Conservation (phyloP, 225 moss, liverwort and hornwort species). For the Polytrichum commune region DNA sequence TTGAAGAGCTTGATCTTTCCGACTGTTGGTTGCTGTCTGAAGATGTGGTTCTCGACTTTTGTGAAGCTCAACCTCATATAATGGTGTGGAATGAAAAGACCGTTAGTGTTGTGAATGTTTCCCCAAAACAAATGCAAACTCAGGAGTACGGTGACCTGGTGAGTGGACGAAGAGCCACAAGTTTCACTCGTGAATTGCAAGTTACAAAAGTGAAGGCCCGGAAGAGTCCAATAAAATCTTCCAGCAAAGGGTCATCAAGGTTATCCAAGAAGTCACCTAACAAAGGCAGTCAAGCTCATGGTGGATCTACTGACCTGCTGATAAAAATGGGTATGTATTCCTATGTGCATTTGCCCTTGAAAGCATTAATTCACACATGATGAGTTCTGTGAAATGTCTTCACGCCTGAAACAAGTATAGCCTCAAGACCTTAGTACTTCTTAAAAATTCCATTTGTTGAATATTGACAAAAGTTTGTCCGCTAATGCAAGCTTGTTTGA, state of each 20-base stretch:
- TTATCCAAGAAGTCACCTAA: slow-evolving; percentile 15
- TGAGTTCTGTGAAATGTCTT: too few relatives aligned
- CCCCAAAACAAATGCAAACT: slow-evolving; percentile 9
- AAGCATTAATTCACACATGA: background rate
- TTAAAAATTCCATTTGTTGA: too few relatives aligned
- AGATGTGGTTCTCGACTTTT: slow-evolving; percentile 34
- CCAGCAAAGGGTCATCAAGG: slow-evolving; percentile 18
- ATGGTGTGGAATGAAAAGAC: slow-evolving; percentile 47
- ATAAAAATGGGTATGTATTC: slow-evolving; percentile 28
- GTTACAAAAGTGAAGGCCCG: slow-evolving; percentile 25
- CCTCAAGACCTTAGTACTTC: too few relatives aligned
- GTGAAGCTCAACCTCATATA: slow-evolving; percentile 35
- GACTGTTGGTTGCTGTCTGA: slow-evolving; percentile 51
- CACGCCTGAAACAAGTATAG: too few relatives aligned
- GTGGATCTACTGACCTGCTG: background rate
- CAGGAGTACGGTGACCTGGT: slow-evolving; percentile 37
- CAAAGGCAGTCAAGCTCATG: slow-evolving; percentile 6
- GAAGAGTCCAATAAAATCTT: slow-evolving; percentile 16
- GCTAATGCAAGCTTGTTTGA: too few relatives aligned
- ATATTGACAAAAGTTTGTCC: too few relatives aligned
- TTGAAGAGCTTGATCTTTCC: slow-evolving; percentile 50
- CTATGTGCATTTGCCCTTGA: background rate
- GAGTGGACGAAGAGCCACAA: slow-evolving; percentile 19
- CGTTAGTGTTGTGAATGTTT: slow-evolving; percentile 17
- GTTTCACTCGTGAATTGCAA: slow-evolving; percentile 31